A percentile compares a stretch with the other conserved stretches of the same genome.
Evolutionary conservation across 306 rosid genomes (phyloP).

Genomic region (Alnus glutinosa): DNA sequence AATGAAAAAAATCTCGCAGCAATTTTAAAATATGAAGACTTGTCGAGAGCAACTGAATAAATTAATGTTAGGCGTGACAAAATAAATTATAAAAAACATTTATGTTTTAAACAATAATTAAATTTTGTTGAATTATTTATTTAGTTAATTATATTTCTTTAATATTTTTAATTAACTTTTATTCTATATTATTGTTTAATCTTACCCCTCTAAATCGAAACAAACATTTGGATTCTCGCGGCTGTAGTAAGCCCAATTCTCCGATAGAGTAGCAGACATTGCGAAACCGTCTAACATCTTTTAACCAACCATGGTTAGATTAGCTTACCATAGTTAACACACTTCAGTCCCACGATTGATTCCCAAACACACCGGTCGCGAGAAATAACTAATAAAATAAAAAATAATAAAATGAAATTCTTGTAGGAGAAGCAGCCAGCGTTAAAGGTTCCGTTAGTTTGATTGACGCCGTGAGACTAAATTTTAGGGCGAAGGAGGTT

Average conservation of each 20-base stretch:
- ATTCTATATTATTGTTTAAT: too few relatives aligned
- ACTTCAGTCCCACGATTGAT: not conserved
- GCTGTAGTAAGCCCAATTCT: not conserved
- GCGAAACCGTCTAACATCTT: not conserved
- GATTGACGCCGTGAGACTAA: conserved; percentile 24
- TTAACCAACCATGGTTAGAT: conserved; percentile 24
- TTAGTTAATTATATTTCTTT: too few relatives aligned
- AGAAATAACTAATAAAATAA: conserved; percentile 11
- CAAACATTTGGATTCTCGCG: too few relatives aligned
- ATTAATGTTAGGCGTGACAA: too few relatives aligned
- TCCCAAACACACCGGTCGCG: conserved; percentile 26
- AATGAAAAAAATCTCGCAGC: too few relatives aligned
- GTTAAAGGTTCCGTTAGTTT: conserved; percentile 46
- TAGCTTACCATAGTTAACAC: conserved; percentile 41
- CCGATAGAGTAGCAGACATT: not conserved
- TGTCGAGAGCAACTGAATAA: too few relatives aligned
- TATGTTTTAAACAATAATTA: too few relatives aligned
- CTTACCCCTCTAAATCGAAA: too few relatives aligned
- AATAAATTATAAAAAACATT: too few relatives aligned
- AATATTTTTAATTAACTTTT: too few relatives aligned
- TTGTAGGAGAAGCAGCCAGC: conserved; percentile 24
- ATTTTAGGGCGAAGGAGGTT: conserved; percentile 8
- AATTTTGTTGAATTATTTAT: too few relatives aligned
- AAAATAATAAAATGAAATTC: not conserved
- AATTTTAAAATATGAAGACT: too few relatives aligned